phyloP scores from a whole-genome alignment of 495 filamentous ascomycete genomes.

The Cercophora samala region DNA sequence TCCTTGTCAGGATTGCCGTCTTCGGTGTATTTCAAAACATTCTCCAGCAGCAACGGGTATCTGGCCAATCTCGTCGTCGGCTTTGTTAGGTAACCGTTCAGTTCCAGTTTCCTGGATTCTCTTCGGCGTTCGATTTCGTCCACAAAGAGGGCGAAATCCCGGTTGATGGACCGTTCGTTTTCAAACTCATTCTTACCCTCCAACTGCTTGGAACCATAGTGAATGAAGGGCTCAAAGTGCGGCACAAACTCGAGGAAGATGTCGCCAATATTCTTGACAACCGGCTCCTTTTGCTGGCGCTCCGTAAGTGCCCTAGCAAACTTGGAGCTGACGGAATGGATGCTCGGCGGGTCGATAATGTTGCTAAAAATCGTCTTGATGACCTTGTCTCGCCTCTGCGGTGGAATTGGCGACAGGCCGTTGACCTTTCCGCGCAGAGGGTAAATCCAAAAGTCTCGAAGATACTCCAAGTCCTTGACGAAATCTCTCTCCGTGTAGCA shows the following conservation, averaged over 20 bases:
- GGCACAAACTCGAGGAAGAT: constrained; percentile 91
- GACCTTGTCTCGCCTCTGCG: constrained; percentile 81
- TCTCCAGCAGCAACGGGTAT: constrained; percentile 92
- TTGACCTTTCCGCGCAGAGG: constrained; percentile 70
- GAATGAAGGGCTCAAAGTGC: constrained; percentile 92
- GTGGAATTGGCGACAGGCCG: constrained; percentile 75
- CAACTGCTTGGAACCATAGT: constrained; percentile 92
- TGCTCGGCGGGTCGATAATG: constrained; percentile 73
- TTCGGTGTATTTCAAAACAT: constrained; percentile 80
- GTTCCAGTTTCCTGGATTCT: constrained; percentile 92
- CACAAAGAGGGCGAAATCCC: constrained; percentile 83
- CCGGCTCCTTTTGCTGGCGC: constrained; percentile 81
- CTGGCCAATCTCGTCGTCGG: constrained; percentile 93
- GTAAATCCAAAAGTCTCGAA: constrained; percentile 98
- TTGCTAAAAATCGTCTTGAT: constrained; percentile 95
- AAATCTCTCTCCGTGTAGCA: constrained; percentile 99
- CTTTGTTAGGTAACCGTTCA: constrained; percentile 98
- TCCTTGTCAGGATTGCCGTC: constrained; percentile 84
- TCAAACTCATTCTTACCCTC: constrained; percentile 98
- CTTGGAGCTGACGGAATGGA: constrained; percentile 81
- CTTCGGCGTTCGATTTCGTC: constrained; percentile 96
- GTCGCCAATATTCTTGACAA: constrained; percentile 88
- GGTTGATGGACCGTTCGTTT: constrained; percentile 85
- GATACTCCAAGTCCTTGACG: constrained; percentile 97
- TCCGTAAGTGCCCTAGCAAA: constrained; percentile 85